phyloP scores from a whole-genome alignment of 768 basidiomycete species.

The Russula virescens region DNA sequence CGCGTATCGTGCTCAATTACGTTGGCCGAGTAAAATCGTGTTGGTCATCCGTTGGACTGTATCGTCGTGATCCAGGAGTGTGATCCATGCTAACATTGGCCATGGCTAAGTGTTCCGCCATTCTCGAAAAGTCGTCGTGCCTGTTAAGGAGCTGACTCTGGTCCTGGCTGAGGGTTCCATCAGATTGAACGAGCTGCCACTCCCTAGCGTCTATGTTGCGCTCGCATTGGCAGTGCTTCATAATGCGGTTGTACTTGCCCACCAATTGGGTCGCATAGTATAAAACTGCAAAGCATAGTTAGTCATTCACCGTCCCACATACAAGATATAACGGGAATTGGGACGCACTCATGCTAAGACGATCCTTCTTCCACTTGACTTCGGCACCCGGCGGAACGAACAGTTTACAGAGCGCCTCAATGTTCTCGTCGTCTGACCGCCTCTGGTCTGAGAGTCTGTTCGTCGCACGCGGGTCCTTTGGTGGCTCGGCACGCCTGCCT shows the following conservation, averaged over 20 bases:
- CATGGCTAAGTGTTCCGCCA: neutral
- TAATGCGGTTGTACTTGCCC: neutral
- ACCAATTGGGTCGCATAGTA: neutral
- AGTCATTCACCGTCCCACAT: neutral
- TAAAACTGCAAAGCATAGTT: slow-evolving; percentile 1
- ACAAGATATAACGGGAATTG: neutral
- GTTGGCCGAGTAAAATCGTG: neutral
- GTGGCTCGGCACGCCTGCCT: neutral
- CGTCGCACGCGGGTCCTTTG: slow-evolving; percentile 8
- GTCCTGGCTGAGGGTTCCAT: neutral
- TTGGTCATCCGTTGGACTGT: neutral
- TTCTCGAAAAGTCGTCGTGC: neutral
- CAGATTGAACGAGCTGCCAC: neutral
- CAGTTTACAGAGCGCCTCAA: neutral
- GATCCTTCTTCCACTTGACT: slow-evolving; percentile 13
- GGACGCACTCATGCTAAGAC: slow-evolving; percentile 7
- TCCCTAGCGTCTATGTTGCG: neutral
- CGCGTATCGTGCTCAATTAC: neutral
- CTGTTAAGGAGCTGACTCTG: neutral
- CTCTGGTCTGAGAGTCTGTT: slow-evolving; percentile 5
- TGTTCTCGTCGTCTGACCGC: neutral
- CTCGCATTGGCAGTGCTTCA: neutral
- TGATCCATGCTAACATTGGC: neutral
- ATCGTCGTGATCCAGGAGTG: neutral
- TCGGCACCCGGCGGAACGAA: neutral